Conservation (phyloP, 2,329 filamentous ascomycete genomes). For the Moelleriella libera region DNA sequence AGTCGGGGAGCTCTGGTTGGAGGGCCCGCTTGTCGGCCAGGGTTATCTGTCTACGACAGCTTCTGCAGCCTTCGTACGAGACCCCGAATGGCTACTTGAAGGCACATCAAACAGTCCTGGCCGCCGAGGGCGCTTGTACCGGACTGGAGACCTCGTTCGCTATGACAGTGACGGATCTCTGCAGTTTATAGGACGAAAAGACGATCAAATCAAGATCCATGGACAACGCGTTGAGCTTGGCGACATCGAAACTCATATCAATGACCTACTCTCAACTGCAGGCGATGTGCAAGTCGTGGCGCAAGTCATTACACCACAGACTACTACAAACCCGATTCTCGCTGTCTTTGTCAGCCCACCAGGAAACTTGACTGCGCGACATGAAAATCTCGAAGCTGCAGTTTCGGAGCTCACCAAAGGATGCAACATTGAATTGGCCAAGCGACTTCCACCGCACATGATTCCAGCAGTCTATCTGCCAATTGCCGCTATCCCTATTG, state of each 20-base stretch:
- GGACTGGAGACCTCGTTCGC: conserved; percentile 21
- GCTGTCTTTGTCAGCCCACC: conserved; percentile 1
- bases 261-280: conserved; percentile 29
- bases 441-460: conserved; percentile 2
- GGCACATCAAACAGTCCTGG: conserved; percentile 13
- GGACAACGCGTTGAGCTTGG: conserved; percentile 33
- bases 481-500: background rate
- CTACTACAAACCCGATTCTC: background rate
- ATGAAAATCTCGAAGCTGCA: background rate
- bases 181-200: conserved; percentile 23
- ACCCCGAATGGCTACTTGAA: conserved; percentile 20
- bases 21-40: conserved; percentile 29
- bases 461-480: conserved; percentile 3
- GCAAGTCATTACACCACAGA: background rate
- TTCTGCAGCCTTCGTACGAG: conserved; percentile 26
- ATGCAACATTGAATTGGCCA: background rate
- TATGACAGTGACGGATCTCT: conserved; percentile 13
- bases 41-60: conserved; percentile 29
- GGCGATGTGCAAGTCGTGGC: conserved; percentile 5
- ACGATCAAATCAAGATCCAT: conserved; percentile 33
- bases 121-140: conserved; percentile 16
- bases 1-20: conserved; percentile 20
- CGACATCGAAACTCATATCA: conserved; percentile 9
- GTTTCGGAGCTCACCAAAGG: background rate
- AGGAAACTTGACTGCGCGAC: background rate